These are phyloP conservation scores for Suillus ampliporus DNA, from an alignment of 768 basidiomycete species.

Conservation along the genomic window DNA sequence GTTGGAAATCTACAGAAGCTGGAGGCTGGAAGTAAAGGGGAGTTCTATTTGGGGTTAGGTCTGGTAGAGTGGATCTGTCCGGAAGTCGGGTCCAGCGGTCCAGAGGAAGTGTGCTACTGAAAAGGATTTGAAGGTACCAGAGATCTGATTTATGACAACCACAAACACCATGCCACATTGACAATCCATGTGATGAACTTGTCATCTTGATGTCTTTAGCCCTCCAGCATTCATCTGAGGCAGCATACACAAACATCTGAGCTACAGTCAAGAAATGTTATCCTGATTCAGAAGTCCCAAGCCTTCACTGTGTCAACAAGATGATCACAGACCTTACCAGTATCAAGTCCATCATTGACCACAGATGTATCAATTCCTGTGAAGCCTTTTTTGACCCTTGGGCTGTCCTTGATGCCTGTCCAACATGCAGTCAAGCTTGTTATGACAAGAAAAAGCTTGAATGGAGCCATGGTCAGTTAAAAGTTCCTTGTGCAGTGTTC, in stretches of 20 bases:
- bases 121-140: too few relatives aligned
- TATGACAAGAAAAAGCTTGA: conserved; percentile 4
- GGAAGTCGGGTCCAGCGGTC: too few relatives aligned
- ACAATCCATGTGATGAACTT: conserved; percentile 10
- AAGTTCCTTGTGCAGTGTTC: conserved; percentile 23
- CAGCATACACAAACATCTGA: conserved; percentile 6
- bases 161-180: not conserved
- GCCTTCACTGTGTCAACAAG: not conserved
- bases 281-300: conserved; percentile 1
- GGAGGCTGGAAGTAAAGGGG: too few relatives aligned
- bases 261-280: not conserved
- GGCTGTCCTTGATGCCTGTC: conserved; percentile 17
- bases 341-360: conserved; percentile 21
- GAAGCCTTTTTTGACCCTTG: conserved; percentile 30
- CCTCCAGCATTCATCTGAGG: conserved; percentile 12
- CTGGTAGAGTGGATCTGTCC: too few relatives aligned
- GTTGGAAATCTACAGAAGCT: too few relatives aligned
- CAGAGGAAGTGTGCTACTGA: too few relatives aligned
- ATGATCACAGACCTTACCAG: not conserved
- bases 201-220: conserved; percentile 15
- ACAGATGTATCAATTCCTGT: conserved; percentile 46
- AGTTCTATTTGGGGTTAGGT: too few relatives aligned
- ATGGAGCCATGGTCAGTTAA: conserved; percentile 3
- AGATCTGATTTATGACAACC: too few relatives aligned
- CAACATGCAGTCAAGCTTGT: conserved; percentile 33